Conservation (phyloP, 306 rosid species). For the Astragalus glycyphyllos region DNA sequence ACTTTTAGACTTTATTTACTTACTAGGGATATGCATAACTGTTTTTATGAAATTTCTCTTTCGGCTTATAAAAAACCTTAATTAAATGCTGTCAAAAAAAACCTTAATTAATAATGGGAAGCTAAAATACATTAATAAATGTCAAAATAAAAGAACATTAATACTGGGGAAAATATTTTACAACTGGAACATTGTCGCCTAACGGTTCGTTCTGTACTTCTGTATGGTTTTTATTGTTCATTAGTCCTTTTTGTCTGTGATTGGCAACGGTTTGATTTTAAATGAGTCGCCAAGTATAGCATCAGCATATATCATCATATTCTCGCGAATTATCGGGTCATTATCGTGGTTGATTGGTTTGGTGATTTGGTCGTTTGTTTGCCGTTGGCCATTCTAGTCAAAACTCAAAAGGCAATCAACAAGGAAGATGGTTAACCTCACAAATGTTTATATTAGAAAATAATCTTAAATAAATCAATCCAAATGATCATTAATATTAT, state of each 20-base stretch:
- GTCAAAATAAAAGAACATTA: too few species aligned
- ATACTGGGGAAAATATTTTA: not conserved
- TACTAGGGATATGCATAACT: too few species aligned
- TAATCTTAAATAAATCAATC: too few species aligned
- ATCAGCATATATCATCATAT: not conserved
- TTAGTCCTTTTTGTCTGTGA: not conserved
- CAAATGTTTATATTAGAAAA: too few species aligned
- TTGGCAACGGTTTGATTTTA: slow-evolving; percentile 37
- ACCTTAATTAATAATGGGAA: not conserved
- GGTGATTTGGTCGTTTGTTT: slow-evolving; percentile 23
- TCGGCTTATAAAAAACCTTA: not conserved
- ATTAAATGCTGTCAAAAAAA: too few species aligned
- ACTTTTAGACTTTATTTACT: too few species aligned
- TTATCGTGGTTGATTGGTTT: not conserved
- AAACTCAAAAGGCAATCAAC: slow-evolving; percentile 13
- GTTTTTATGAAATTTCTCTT: too few species aligned
- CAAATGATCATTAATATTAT: too few species aligned
- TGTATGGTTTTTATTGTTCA: not conserved
- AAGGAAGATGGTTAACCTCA: not conserved
- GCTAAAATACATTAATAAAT: too few species aligned
- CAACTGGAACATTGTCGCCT: not conserved
- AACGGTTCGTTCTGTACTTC: slow-evolving; percentile 34
- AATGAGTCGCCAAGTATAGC: slow-evolving; percentile 2
- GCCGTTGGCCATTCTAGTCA: slow-evolving; percentile 38
- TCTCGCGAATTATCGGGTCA: slow-evolving; percentile 28